Base-by-base conservation (phyloP, 108 stramenopile species). In the Cyclotella cryptica region DNA sequence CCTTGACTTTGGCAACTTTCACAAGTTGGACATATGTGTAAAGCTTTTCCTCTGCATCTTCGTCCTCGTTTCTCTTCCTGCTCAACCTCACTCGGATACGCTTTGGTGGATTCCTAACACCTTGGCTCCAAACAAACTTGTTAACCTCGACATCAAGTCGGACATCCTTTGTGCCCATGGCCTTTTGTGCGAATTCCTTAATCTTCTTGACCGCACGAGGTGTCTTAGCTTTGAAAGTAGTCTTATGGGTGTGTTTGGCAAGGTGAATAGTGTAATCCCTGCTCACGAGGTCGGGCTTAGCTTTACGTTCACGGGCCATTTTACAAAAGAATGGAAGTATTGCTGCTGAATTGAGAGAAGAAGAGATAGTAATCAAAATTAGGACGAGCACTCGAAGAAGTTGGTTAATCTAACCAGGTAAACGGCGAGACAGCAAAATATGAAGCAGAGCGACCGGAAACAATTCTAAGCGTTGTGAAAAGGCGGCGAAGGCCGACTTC, bases 241-340 rank as follows among this genome's bases (percentile, higher is more conserved):
- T 74, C 79, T 88, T 92, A 90, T 97, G 93, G 58, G 93, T 83
- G 43, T 93, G 76, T 93, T 99, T 99, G 84, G 96, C 92, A 40
- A 99, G 95, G 84, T 99, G 96, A 85, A 99, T 97, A 44, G 99
- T 99, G 93, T 97, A 97, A 83, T 97, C 95, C 72, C 95, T 86
- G 72, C 88, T 93, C 21, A 95, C 90, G 54, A 98, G 84, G 84
- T 96, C 96, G 43, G 88, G 87, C 72, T 92, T 93, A 39, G 88
- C 69, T 70, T 87, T 88, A 29, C 54, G 53, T 71, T 72, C 69
- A 45, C 84, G 84, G 29, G 77, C 89, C 91, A 90, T 92, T 52
- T 90, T 43, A 47, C 22, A 19, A 24, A 42, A 49, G 47, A n/a
- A 49, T 49, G 35, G 35, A 6, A 35, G n/a, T 35, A 35, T 35